Evolutionary conservation across 371 early-diverging fungal genomes (phyloP).

Genomic region (Sanchytrium tribonematis): DNA sequence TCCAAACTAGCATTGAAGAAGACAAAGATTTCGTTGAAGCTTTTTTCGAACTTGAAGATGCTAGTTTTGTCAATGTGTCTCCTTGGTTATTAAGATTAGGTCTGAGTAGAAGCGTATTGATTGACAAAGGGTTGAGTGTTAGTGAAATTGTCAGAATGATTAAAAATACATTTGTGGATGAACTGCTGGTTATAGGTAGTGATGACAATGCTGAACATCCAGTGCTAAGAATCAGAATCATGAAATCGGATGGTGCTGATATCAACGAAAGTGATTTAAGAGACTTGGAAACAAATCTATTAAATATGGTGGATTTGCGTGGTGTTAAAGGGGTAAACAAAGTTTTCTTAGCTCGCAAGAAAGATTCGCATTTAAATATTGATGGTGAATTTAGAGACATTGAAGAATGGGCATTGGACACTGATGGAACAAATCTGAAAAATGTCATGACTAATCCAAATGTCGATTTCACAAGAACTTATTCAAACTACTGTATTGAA

Average conservation of each 20-base stretch:
- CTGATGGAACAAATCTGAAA: constrained; percentile 80
- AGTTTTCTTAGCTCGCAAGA: constrained; percentile 66
- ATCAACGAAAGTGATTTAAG: constrained; percentile 22
- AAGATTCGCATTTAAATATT: constrained; percentile 17
- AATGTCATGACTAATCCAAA: constrained; percentile 58
- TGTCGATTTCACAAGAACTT: constrained; percentile 50
- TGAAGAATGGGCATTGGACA: constrained; percentile 62
- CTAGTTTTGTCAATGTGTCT: constrained; percentile 28
- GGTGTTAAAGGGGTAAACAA: constrained; percentile 69
- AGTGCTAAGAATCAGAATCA: constrained; percentile 67
- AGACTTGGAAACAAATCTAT: constrained; percentile 49
- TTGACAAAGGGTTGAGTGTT: constrained; percentile 72
- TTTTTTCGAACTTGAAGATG: constrained; percentile 41
- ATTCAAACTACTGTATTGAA: constrained; percentile 79
- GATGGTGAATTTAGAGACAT: constrained; percentile 33
- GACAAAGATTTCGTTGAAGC: constrained; percentile 77
- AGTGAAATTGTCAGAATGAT: constrained; percentile 34
- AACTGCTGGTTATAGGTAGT: constrained; percentile 50
- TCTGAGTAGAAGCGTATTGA: constrained; percentile 47
- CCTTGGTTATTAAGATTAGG: constrained; percentile 88
- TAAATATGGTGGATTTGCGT: constrained; percentile 54
- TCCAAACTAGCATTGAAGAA: constrained; percentile 52
- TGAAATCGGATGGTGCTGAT: constrained; percentile 13
- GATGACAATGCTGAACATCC: constrained; percentile 77
- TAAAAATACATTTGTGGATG: constrained; percentile 33